Base-by-base conservation (phyloP, 257 asterid species). In the Leonotis leonurus region DNA sequence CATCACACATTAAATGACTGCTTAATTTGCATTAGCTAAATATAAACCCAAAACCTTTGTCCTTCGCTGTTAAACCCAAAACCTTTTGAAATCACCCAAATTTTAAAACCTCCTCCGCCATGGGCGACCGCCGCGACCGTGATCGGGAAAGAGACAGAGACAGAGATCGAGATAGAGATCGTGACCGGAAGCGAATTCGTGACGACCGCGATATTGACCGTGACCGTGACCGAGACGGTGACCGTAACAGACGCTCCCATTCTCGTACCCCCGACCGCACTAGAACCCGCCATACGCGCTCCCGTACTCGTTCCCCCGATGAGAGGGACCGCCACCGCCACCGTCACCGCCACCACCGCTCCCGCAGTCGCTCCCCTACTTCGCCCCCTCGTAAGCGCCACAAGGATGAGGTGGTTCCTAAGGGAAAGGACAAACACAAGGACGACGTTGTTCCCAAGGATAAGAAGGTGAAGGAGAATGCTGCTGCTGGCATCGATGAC, bases 181-280 rank as follows among this genome's bases (percentile, higher is more conserved):
- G 94, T 0, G 90, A 82, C 68, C 61, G 85, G 6, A 75, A 79
- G 12, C 44, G 81, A 56, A 62, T 49, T 52, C 72, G 85, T 2
- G 81, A 77, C 44, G 71, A 70, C 59, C 57, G 78, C 1, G 81
- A 78, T 50, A 71, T 81, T 0, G 83, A 76, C 65, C 56, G 78
- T 9, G 68, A 76, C 65, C 56, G 78, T 9, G n/a, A n/a, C n/a
- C n/a, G n/a, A n/a, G n/a, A 77, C 54, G 80, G 83, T 6, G 86
- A 85, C 11, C 87, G 77, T 3, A 78, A 73, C 77, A 79, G 73
- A 43, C 93, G 78, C 67, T 83, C 93, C 30, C 89, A 87, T 30
- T 83, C 95, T 20, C 95, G 85, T 11, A 85, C 97, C 1, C 95
- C 97, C 3, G 97, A 90, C 80, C 87, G 84, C 70, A 60, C 57